Evolutionary conservation across 768 basidiomycete genomes (phyloP).

Genomic region (Kwoniella newhampshirensis): DNA sequence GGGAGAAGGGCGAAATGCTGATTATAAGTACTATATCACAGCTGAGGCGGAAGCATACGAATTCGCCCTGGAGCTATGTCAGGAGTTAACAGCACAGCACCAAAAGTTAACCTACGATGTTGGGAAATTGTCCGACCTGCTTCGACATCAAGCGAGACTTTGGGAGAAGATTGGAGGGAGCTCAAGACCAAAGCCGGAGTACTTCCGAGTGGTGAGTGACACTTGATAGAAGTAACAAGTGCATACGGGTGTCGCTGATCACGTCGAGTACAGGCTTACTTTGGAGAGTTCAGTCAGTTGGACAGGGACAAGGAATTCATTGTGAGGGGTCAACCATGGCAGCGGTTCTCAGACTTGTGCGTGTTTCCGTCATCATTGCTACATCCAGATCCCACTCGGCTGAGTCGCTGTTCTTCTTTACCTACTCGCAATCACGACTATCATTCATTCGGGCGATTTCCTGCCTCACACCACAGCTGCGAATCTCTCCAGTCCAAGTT

Average conservation of each 20-base stretch:
- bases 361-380: no score
- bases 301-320: slow-evolving; percentile 82
- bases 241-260: neutral
- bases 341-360: slow-evolving; percentile 62
- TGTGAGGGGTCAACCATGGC: slow-evolving; percentile 92
- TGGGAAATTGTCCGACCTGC: slow-evolving; percentile 78
- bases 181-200: slow-evolving; percentile 83
- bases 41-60: slow-evolving; percentile 99
- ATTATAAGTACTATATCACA: slow-evolving; percentile 48
- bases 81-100: slow-evolving; percentile 85
- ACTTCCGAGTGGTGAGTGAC: slow-evolving; percentile 70
- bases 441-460: neutral
- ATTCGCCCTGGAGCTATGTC: slow-evolving; percentile 86
- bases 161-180: slow-evolving; percentile 75
- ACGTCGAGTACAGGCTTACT: slow-evolving; percentile 63
- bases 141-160: slow-evolving; percentile 81
- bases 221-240: neutral
- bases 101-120: slow-evolving; percentile 87
- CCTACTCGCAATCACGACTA: no score
- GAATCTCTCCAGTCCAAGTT: slow-evolving; percentile 90
- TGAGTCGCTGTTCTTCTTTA: no score
- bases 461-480: slow-evolving; percentile 60
- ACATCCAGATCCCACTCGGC: no score
- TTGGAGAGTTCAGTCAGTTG: slow-evolving; percentile 84
- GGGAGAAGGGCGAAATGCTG: neutral